Percentiles rank a stretch among this genome's conserved stretches.
Evolutionary conservation across 768 basidiomycete genomes (phyloP).

Genomic region (Amanita rimosa): DNA sequence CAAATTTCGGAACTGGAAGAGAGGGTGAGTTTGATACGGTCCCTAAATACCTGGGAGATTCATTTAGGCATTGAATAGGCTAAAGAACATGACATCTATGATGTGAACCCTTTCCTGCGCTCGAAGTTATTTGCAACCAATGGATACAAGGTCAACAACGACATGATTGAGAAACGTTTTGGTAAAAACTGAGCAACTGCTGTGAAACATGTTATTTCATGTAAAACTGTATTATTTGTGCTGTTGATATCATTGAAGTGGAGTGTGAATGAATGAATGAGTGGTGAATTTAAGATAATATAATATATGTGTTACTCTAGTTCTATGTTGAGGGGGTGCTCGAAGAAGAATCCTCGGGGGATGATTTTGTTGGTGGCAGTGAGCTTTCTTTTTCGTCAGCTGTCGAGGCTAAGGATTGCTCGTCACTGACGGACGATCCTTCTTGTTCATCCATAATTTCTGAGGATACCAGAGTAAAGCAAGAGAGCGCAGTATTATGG

Average conservation of each 20-base stretch:
- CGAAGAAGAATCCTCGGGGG: not conserved
- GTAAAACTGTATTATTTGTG: not conserved
- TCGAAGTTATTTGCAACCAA: conserved; percentile 82
- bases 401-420: conserved; percentile 5
- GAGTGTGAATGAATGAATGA: conserved; percentile 3
- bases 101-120: conserved; percentile 73
- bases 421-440: conserved; percentile 7
- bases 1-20: conserved; percentile 79
- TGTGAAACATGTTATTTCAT: conserved; percentile 5
- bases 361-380: not conserved
- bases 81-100: conserved; percentile 95
- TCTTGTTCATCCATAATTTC: conserved; percentile 61
- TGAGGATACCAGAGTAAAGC: conserved; percentile 14
- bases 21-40: conserved; percentile 40
- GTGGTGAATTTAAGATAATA: conserved; percentile 6
- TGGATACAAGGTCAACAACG: conserved; percentile 68
- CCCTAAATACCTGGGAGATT: not conserved
- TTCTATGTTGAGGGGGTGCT: not conserved
- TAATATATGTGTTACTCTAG: not conserved
- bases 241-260: conserved; percentile 2
- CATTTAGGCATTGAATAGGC: conserved; percentile 42
- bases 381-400: not conserved
- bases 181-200: conserved; percentile 22
- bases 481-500: not conserved
- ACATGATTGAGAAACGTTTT: conserved; percentile 69